A percentile compares a stretch with the other conserved stretches of the same genome.
Conservation (phyloP, 495 filamentous ascomycete genomes). For the Lasiosphaeria hispida region DNA sequence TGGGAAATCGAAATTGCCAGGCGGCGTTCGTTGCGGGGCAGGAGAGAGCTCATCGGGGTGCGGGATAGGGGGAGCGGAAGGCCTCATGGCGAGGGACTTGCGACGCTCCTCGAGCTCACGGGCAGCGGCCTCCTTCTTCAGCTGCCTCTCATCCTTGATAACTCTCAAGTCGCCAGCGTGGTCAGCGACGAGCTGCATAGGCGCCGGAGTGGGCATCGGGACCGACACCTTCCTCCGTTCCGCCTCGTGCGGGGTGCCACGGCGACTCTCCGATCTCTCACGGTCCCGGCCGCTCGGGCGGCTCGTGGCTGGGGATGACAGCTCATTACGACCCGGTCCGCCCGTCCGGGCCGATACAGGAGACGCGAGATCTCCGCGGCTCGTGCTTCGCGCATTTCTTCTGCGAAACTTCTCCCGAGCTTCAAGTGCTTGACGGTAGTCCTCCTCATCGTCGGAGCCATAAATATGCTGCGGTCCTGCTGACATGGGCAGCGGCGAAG, state of each 20-base stretch:
- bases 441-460: conserved; percentile 56
- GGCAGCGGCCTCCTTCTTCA: conserved; percentile 74
- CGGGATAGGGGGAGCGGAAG: conserved; percentile 74
- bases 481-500: conserved; percentile 73
- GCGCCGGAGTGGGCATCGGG: conserved; percentile 31
- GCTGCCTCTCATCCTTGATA: conserved; percentile 52
- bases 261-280: conserved; percentile 52
- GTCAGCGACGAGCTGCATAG: conserved; percentile 29
- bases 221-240: conserved; percentile 8
- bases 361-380: conserved; percentile 35
- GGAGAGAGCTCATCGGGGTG: conserved; percentile 66
- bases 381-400: conserved; percentile 57
- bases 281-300: conserved; percentile 40
- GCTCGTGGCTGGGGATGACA: conserved; percentile 1
- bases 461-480: conserved; percentile 41
- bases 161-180: conserved; percentile 39
- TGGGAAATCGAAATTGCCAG: conserved; percentile 45
- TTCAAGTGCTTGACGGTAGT: conserved; percentile 57
- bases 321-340: conserved; percentile 20
- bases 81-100: conserved; percentile 74
- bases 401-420: conserved; percentile 61
- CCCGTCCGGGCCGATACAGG: conserved; percentile 22
- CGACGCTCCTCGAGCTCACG: conserved; percentile 84
- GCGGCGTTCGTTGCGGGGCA: conserved; percentile 25
- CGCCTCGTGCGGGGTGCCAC: conserved; percentile 24